phyloP scores from a whole-genome alignment of 352 stramenopile species.

The Globisporangium emineosum region DNA sequence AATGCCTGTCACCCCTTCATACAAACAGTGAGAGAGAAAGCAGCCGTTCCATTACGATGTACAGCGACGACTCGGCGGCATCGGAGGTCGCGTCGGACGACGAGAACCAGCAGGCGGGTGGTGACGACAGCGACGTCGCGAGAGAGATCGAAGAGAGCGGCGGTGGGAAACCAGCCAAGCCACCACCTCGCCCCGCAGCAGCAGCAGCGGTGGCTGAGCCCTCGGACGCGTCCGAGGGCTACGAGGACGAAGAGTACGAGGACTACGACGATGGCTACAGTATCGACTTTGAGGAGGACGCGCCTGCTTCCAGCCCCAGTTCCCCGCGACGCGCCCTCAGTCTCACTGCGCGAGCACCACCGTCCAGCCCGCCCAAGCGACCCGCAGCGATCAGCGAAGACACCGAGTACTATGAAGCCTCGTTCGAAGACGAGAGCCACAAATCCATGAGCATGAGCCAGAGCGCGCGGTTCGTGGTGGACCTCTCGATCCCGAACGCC shows the following conservation, averaged over 20 bases:
- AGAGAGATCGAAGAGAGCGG: constrained; percentile 57
- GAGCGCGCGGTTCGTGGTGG: constrained; percentile 45
- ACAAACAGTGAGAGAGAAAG: not conserved
- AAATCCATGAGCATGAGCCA: constrained; percentile 32
- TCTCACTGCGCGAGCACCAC: not conserved
- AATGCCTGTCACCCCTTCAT: not conserved
- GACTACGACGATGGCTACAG: constrained; percentile 63
- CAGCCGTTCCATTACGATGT: constrained; percentile 26
- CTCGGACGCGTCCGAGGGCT: constrained; percentile 18
- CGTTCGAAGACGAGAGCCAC: constrained; percentile 72
- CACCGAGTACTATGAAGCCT: constrained; percentile 55
- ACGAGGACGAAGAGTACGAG: constrained; percentile 37
- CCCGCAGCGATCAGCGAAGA: constrained; percentile 26
- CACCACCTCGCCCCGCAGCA: not conserved
- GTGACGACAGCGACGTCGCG: constrained; percentile 39
- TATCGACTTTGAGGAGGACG: constrained; percentile 62
- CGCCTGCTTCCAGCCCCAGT: not conserved
- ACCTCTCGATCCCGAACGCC: constrained; percentile 56
- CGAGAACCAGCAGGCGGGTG: constrained; percentile 23
- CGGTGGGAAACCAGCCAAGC: not conserved
- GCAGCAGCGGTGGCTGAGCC: constrained; percentile 10
- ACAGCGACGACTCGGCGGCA: constrained; percentile 71
- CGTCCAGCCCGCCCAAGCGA: constrained; percentile 4
- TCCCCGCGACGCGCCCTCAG: not conserved
- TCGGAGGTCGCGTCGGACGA: constrained; percentile 64